Base-by-base conservation (phyloP, 768 basidiomycete species). In the Cantharellus cinnabarinus region DNA sequence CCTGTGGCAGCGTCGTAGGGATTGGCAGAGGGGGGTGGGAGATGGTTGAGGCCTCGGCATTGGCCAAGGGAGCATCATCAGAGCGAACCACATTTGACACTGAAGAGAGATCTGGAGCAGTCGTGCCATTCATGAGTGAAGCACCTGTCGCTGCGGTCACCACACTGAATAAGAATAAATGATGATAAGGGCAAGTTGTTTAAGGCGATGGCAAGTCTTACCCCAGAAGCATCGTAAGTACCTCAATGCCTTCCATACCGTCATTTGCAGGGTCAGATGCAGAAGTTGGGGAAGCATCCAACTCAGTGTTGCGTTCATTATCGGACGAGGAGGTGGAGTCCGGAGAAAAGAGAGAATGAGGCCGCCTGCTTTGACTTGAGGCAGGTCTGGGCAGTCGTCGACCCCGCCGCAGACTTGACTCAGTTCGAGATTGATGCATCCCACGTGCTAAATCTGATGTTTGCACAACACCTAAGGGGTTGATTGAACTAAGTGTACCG, bases 401-500 rank as follows among this genome's bases (percentile, higher is more conserved):
- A n/a, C 54, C 54, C n/a, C 20, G 51, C 5, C 5, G 51, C 7
- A 34, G 54, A 57, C 54, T n/a, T 5, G 7, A n/a, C 7, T 37
- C 35, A 37, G 38, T 10, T 54, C 52, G 14, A 29, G 10, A 29
- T 10, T 10, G 35, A 10, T 54, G 52, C 7, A 37, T 10, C 10
- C 52, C 10, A 10, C 52, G 7, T 37, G 52, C 38, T 7, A 54
- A 37, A 37, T 54, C 52, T 57, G 58, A 58, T 7, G 52, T 57
- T 57, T 57, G 58, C 10, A 56, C 54, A 10, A 57, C 29, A 38
- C 58, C 52, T 57, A 57, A 7, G 58, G n/a, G 5, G 5, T 41
- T 5, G 42, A 34, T 29, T 50, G 15, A 57, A 42, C 56, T 7
- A n/a, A 7, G 56, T 41, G 15, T 14, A 10, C 7, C 52, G 5